Base-by-base conservation (phyloP, 179 eudicot species). In the Carnegiea gigantea region DNA sequence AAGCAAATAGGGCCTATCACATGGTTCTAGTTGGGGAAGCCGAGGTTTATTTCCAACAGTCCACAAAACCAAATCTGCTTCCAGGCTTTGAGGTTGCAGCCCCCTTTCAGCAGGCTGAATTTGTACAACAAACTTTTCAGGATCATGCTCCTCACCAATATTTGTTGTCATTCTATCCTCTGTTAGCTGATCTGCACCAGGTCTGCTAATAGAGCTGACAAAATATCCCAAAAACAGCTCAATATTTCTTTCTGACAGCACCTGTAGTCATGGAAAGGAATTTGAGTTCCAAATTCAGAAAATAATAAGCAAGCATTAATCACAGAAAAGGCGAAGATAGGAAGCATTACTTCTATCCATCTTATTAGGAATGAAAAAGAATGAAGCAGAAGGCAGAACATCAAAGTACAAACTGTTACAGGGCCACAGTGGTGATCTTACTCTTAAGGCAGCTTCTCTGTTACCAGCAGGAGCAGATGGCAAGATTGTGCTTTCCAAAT, bases 61-160 rank as follows among this genome's bases (percentile, higher is more conserved):
- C 99, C 99, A 96, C 77, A 96, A 84, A 76, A 95, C 98, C 76
- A 96, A 79, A 90, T 96, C 98, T 73, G 94, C 99, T 84, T 91
- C 95, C 70, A 96, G 81, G 76, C 68, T 85, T 88, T 90, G 92
- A 79, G 86, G 85, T 82, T 89, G 87, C 73, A 84, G 59, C 78
- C 98, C 94, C 87, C 88, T 92, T 75, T 89, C 92, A 84, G 93
- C 81, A 64, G 98, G 94, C 87, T 91, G 91, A 85, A 96, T 83
- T 80, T 94, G 97, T 86, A 96, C 88, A 75, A 84, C 48, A 72
- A 91, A 82, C 76, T 86, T 89, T 82, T 89, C 90, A 81, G 87
- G 80, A 84, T 86, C 85, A 80, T 77, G 74, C 71, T 78, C 84
- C 79, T 78, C 53, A 77, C 14, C 18, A 17, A 51, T 17, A 51